Evolutionary conservation across 306 rosid species (phyloP), one percentile per base, ranked within the genome.

Genomic region (Hippophae gyantsensis): DNA sequence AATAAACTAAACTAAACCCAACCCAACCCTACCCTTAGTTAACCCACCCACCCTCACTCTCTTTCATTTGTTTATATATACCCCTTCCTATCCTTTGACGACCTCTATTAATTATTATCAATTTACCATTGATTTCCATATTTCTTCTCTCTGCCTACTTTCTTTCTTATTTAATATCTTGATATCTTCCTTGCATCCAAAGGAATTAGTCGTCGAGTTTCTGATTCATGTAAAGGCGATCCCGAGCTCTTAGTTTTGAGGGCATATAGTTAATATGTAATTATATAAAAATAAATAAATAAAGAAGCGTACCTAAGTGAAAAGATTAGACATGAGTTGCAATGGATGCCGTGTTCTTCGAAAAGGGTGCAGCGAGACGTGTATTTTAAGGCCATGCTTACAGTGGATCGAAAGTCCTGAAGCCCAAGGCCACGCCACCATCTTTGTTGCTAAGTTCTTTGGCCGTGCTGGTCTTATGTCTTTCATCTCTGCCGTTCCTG

Each of bases 391-490:
- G 44, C 78, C 77, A 63, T 79, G 81, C 72, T 63, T 84, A 11
- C 55, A 57, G 14, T 74, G 81, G 83, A 81, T 87, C 44, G 69
- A 86, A 38, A 67, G 27, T 23, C 83, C 84, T 13, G 71, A 75
- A 54, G 84, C 86, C 5, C 81, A 83, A 63, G 81, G 68, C 43
- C 78, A 81, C 68, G 90, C 90, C 74, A 84, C 95, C 18, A 12
- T 86, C 54, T 84, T 84, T 48, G 82, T 86, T 44, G 79, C 95
- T 82, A 86, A 79, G 72, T 86, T 81, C 83, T 81, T 73, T 25
- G 90, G 95, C 77, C 95, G 95, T 42, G 83, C 95, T 50, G 42
- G 82, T 66, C 84, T 87, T 77, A 65, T 87, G 81, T 87, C 95
- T 42, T 81, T 79, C 74, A 69, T 84, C 56, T 77, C 83, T 71